Evolutionary conservation across 805 yeast genomes (phyloP).

Genomic region (Saturnispora sanitii): DNA sequence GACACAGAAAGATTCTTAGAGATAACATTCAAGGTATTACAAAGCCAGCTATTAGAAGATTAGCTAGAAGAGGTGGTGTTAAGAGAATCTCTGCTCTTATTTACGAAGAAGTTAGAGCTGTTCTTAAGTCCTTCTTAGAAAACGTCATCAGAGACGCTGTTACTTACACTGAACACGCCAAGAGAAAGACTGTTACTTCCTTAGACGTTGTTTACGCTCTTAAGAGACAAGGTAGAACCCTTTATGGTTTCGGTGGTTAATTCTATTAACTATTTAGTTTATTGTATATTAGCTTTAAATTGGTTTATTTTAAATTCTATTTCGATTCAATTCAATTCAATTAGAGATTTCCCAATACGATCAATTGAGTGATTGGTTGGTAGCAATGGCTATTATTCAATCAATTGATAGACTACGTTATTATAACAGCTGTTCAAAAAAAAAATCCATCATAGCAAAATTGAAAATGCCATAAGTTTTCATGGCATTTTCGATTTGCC

Average conservation of each 20-base stretch:
- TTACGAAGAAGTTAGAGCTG: conserved; percentile 98
- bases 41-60: conserved; percentile 99
- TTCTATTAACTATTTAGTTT: conserved; percentile 4
- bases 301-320: background rate
- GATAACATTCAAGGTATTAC: conserved; percentile 99
- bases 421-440: no score
- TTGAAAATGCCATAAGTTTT: no score
- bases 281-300: conserved; percentile 10
- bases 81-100: conserved; percentile 98
- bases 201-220: conserved; percentile 97
- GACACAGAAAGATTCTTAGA: conserved; percentile 99
- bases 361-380: no score
- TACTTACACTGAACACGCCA: conserved; percentile 99
- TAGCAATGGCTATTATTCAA: no score
- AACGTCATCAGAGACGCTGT: conserved; percentile 98
- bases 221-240: conserved; percentile 99
- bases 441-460: no score
- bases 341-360: no score
- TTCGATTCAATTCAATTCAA: background rate
- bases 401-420: no score
- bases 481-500: background rate
- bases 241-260: conserved; percentile 99
- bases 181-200: conserved; percentile 99
- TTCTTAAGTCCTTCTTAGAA: conserved; percentile 90
- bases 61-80: conserved; percentile 99